Base-by-base conservation (phyloP, 2,329 filamentous ascomycete genomes). In the Hypoxylon rubiginosum region DNA sequence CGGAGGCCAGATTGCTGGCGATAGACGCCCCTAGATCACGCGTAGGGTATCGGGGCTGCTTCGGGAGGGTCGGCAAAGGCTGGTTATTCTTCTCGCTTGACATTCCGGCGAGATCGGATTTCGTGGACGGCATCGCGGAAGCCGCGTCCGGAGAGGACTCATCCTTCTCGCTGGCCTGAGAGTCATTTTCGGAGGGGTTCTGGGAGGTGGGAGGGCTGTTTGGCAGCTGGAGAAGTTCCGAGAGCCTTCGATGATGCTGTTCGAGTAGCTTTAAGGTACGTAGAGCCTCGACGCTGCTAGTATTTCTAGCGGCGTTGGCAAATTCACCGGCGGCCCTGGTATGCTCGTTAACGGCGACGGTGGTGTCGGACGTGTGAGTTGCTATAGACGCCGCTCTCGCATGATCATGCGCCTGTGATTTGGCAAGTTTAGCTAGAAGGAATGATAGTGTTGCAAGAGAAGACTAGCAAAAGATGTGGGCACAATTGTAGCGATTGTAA, bases 281-380 rank as follows among this genome's bases (percentile, higher is more conserved):
- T 53, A 97, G 81, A 13, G 94, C 95, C 84, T 97, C 85, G 68
- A 85, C 77, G 75, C 84, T 87, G 43, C 83, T 84, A 7, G 93
- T 97, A 51, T 82, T 86, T 66, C 88, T 87, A n/a, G 92, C 90
- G 30, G 94, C 94, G 66, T 91, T 90, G 66, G 93, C 90, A 78
- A 97, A 98, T 77, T 97, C 93, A 69, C 90, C 91, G 1, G 96
- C 95, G 39, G 96, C 96, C 62, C 92, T 85, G 57, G 94, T 90
- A 80, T 98, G 95, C 79, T 97, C 92, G 75, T 91, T 92, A 75
- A 94, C 92, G 67, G 95, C 95, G 51, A 92, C 90, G 6, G 91
- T 91, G 60, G 92, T 92, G 76, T 96, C 90, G 59, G 84, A 85
- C 49, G 92, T 90, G 74, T 94, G 89, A 24, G 85, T 90, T 59